These are phyloP conservation scores for Macrophomina phaseolina DNA, from an alignment of 2,329 filamentous ascomycete genomes.

Conservation along the genomic window DNA sequence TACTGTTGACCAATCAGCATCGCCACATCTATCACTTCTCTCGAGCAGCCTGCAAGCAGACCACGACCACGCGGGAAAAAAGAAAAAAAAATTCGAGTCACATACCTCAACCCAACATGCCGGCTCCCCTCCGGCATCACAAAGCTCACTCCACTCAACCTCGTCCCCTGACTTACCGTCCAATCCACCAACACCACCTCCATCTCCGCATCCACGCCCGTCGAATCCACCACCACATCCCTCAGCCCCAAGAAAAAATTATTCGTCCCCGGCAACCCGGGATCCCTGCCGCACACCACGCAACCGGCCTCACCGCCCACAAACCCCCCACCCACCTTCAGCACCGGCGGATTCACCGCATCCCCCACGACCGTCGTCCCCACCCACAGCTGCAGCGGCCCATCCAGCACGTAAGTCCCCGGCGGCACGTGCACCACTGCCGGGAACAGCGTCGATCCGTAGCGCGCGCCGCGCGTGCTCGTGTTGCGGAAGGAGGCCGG, in stretches of 20 bases:
- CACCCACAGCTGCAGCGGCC: conserved; percentile 32
- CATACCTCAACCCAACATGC: conserved; percentile 42
- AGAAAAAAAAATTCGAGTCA: conserved; percentile 23
- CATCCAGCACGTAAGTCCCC: conserved; percentile 35
- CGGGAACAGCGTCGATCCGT: conserved; percentile 33
- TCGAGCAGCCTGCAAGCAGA: not conserved
- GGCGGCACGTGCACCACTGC: conserved; percentile 36
- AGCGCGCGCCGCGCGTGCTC: not conserved
- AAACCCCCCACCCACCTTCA: not conserved
- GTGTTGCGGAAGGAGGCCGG: not conserved
- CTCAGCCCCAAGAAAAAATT: conserved; percentile 39
- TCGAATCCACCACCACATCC: conserved; percentile 38
- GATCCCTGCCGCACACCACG: conserved; percentile 33
- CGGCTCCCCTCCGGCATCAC: conserved; percentile 42
- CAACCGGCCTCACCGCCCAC: not conserved
- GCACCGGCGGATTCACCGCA: not conserved
- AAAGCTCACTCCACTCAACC: conserved; percentile 37
- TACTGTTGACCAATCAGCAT: conserved; percentile 4
- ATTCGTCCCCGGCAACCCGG: conserved; percentile 27
- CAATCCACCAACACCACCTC: conserved; percentile 35
- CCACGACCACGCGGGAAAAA: not conserved
- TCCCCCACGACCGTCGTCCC: conserved; percentile 22
- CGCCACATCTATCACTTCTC: not conserved
- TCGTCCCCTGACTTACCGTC: conserved; percentile 38
- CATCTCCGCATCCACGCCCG: conserved; percentile 28